Percentiles rank a stretch among this genome's conserved stretches.
phyloP scores from a whole-genome alignment of 139 green algal species.

The Chlorella vulgaris region DNA sequence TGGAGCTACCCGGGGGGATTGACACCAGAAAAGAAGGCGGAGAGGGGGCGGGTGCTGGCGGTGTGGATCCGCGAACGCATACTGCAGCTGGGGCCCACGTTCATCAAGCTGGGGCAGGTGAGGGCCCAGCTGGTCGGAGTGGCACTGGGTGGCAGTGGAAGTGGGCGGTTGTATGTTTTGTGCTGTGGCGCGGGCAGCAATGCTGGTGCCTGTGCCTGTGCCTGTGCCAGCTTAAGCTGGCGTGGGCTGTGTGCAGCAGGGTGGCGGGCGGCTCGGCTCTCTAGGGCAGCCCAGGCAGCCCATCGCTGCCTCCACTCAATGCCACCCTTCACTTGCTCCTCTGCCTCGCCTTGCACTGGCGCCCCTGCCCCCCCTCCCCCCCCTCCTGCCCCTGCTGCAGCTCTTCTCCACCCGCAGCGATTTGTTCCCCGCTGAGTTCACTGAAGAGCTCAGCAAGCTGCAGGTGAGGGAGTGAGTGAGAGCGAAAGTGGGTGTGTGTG shows the following conservation, averaged over 20 bases:
- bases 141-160: too few relatives aligned
- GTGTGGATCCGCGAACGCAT: constrained; percentile 74
- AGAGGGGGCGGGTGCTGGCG: constrained; percentile 52
- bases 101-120: constrained; percentile 73
- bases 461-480: constrained; percentile 53
- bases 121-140: neutral
- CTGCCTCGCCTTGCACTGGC: neutral
- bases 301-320: too few relatives aligned
- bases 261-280: too few relatives aligned
- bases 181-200: too few relatives aligned
- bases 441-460: constrained; percentile 95
- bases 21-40: constrained; percentile 55
- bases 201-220: too few relatives aligned
- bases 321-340: too few relatives aligned
- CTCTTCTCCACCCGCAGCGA: constrained; percentile 98
- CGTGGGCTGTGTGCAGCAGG: too few relatives aligned
- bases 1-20: constrained; percentile 64
- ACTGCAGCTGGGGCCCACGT: constrained; percentile 89
- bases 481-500: neutral
- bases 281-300: too few relatives aligned
- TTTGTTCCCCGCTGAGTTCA: constrained; percentile 93
- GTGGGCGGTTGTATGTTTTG: too few relatives aligned
- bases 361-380: neutral
- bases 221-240: too few relatives aligned
- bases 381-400: constrained; percentile 49